phyloP scores from a whole-genome alignment of 371 early-diverging fungal species.

The Thermomucor indicae-seudaticae region DNA sequence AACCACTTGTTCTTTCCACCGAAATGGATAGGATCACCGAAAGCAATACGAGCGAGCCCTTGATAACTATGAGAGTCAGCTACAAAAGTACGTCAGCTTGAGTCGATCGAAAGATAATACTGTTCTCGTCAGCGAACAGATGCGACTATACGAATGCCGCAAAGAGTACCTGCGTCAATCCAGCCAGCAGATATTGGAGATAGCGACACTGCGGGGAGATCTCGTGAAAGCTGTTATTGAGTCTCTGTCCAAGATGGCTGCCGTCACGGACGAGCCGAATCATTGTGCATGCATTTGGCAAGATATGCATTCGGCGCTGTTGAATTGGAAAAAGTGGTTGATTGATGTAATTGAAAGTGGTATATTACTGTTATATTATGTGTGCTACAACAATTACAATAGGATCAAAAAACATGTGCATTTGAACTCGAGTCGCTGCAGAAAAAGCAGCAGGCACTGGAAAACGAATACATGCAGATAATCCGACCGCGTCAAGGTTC shows the following conservation, averaged over 20 bases:
- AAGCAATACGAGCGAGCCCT: conserved; percentile 50
- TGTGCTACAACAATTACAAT: background rate
- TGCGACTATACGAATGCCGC: conserved; percentile 58
- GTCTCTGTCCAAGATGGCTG: conserved; percentile 17
- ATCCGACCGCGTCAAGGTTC: conserved; percentile 18
- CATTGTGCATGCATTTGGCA: conserved; percentile 27
- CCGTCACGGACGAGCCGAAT: conserved; percentile 20
- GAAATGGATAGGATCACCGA: conserved; percentile 53
- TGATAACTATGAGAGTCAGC: conserved; percentile 61
- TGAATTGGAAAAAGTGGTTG: conserved; percentile 36
- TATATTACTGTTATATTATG: background rate
- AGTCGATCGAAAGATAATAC: conserved; percentile 59
- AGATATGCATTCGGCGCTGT: conserved; percentile 19
- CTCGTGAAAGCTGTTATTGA: conserved; percentile 32
- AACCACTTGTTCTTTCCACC: no score
- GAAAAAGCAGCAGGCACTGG: conserved; percentile 16
- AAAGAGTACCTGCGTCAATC: conserved; percentile 56
- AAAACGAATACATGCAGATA: conserved; percentile 30
- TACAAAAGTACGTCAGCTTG: conserved; percentile 48
- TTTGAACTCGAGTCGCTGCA: conserved; percentile 27
- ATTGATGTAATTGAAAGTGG: conserved; percentile 22
- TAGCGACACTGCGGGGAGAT: conserved; percentile 29
- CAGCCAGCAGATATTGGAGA: conserved; percentile 31
- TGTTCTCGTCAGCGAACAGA: conserved; percentile 59
- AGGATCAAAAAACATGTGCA: conserved; percentile 39